Conservation (phyloP, 768 basidiomycete species). For the Leucocoprinus leucothites region DNA sequence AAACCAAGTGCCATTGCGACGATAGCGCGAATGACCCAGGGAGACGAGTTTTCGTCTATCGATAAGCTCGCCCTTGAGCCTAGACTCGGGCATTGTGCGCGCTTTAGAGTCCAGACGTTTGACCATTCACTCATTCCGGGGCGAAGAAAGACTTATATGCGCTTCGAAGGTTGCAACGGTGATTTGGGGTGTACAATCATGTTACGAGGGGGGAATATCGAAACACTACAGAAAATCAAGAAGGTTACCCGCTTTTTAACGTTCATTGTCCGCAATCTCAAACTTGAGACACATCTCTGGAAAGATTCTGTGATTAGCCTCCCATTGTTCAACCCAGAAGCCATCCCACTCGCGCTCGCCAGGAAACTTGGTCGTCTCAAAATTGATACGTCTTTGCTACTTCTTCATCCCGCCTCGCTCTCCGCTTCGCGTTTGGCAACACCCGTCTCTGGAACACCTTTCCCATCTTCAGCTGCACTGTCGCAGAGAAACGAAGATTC, state of each 20-base stretch:
- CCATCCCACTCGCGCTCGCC: constrained; percentile 47
- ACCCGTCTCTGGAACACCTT: neutral
- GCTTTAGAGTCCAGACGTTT: constrained; percentile 88
- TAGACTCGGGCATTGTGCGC: constrained; percentile 81
- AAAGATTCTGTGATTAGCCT: constrained; percentile 81
- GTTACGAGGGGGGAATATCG: constrained; percentile 81
- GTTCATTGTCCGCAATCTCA: constrained; percentile 90
- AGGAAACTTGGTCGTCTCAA: constrained; percentile 24
- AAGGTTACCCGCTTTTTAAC: constrained; percentile 89
- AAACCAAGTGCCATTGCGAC: constrained; percentile 85
- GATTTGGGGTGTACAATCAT: constrained; percentile 96
- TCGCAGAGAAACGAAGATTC: constrained; percentile 24
- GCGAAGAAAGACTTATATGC: constrained; percentile 92
- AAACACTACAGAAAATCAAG: constrained; percentile 82
- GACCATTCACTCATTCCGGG: constrained; percentile 96
- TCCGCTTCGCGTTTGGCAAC: constrained; percentile 8
- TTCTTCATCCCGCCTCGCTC: constrained; percentile 15
- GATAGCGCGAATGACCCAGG: constrained; percentile 92
- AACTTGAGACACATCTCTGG: constrained; percentile 93
- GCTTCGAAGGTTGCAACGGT: constrained; percentile 92
- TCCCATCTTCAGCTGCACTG: neutral
- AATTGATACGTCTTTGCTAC: constrained; percentile 19
- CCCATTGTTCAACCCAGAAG: constrained; percentile 62
- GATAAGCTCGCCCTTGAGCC: constrained; percentile 91
- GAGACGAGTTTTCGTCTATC: constrained; percentile 93